A percentile compares a stretch with the other conserved stretches of the same genome.
phyloP scores from a whole-genome alignment of 1,139 yeast genomes.

The Debaryomyces udenii region DNA sequence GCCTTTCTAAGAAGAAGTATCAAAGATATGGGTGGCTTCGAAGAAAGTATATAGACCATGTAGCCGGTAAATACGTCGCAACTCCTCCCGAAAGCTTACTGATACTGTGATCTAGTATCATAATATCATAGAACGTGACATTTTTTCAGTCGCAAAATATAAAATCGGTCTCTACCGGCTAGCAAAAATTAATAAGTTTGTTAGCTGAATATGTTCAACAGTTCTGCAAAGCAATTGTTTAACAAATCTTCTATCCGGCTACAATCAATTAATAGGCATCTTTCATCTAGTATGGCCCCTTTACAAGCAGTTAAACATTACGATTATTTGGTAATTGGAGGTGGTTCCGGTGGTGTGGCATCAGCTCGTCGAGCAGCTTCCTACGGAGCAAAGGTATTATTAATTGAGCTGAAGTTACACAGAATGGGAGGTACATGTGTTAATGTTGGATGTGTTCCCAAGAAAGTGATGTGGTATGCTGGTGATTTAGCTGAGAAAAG shows the following conservation, averaged over 20 bases:
- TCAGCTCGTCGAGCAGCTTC: constrained; percentile 95
- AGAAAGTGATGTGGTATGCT: constrained; percentile 98
- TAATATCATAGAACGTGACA: constrained; percentile 12
- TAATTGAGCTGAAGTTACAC: constrained; percentile 71
- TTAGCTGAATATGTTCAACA: constrained; percentile 13
- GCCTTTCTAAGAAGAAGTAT: constrained; percentile 36
- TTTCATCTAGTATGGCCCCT: constrained; percentile 54
- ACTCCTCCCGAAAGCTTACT: neutral
- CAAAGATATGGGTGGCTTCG: constrained; percentile 20
- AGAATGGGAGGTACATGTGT: constrained; percentile 97
- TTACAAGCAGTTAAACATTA: constrained; percentile 55
- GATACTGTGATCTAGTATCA: neutral
- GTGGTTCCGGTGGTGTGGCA: constrained; percentile 99
- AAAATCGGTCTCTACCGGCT: constrained; percentile 2
- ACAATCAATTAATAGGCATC: constrained; percentile 28
- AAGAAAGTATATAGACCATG: constrained; percentile 1
- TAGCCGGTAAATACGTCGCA: neutral
- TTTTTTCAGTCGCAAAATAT: constrained; percentile 2
- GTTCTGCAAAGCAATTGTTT: constrained; percentile 14
- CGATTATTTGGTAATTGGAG: constrained; percentile 94
- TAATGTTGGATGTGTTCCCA: constrained; percentile 98
- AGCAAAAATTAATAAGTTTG: constrained; percentile 1
- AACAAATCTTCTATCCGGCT: constrained; percentile 22
- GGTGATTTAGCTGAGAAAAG: constrained; percentile 81
- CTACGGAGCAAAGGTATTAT: constrained; percentile 84